phyloP scores from a whole-genome alignment of 345 rosid genomes.

The Melaleuca quinquenervia region DNA sequence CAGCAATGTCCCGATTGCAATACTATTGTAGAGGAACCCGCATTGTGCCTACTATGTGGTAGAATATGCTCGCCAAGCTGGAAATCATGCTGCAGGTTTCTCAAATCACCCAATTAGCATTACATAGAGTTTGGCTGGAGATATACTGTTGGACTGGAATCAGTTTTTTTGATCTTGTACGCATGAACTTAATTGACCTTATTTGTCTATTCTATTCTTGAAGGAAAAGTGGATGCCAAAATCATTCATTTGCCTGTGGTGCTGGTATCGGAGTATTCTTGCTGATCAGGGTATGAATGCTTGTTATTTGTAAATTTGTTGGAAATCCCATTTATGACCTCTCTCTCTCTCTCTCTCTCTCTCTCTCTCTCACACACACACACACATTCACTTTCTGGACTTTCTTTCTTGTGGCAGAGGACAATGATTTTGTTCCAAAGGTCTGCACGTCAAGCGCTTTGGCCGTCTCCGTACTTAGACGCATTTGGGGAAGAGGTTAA shows the following conservation, averaged over 20 bases:
- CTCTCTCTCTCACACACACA: too few relatives aligned
- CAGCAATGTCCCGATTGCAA: constrained; percentile 56
- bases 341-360: not conserved
- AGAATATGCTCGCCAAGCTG: constrained; percentile 67
- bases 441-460: constrained; percentile 67
- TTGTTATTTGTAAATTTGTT: not conserved
- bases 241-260: constrained; percentile 70
- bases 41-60: constrained; percentile 85
- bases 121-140: not conserved
- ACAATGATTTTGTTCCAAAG: constrained; percentile 78
- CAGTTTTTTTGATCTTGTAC: not conserved
- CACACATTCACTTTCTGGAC: not conserved
- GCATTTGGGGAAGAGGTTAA: constrained; percentile 92
- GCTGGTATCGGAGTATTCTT: constrained; percentile 84
- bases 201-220: not conserved
- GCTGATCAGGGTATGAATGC: constrained; percentile 52
- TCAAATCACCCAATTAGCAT: not conserved
- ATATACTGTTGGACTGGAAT: not conserved
- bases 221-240: constrained; percentile 58
- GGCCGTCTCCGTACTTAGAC: constrained; percentile 96
- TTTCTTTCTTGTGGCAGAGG: constrained; percentile 28
- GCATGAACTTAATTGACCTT: not conserved
- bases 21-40: constrained; percentile 46
- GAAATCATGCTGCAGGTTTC: constrained; percentile 85
- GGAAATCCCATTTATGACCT: not conserved